phyloP scores from a whole-genome alignment of 768 basidiomycete species.

The Rhodotorula kratochvilovae region DNA sequence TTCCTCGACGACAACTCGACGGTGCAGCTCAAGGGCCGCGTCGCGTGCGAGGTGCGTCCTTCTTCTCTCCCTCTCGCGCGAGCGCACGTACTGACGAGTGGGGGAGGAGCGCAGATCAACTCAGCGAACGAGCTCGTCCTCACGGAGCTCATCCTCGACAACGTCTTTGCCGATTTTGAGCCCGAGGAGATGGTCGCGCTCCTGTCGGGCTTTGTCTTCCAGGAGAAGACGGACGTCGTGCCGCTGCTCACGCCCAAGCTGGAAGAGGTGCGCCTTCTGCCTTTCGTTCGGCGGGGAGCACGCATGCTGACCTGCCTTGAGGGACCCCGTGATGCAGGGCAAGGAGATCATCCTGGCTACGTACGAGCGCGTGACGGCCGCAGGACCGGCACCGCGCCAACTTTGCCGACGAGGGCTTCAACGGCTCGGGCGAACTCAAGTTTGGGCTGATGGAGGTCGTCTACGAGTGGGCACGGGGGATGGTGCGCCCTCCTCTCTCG shows the following conservation, averaged over 20 bases:
- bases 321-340: no score
- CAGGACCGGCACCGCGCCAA: constrained; percentile 76
- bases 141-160: constrained; percentile 94
- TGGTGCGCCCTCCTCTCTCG: constrained; percentile 58
- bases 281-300: neutral
- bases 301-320: neutral
- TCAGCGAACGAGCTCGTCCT: constrained; percentile 94
- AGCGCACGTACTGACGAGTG: neutral
- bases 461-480: constrained; percentile 98
- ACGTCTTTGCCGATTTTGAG: constrained; percentile 80
- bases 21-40: constrained; percentile 89
- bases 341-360: constrained; percentile 71
- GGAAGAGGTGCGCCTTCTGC: constrained; percentile 51
- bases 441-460: constrained; percentile 92
- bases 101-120: constrained; percentile 67
- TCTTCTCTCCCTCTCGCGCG: neutral
- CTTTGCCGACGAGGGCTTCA: constrained; percentile 53
- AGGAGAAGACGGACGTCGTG: constrained; percentile 91
- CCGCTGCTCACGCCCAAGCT: constrained; percentile 75
- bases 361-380: constrained; percentile 67
- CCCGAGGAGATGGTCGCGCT: constrained; percentile 95
- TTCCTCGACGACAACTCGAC: constrained; percentile 96
- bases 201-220: constrained; percentile 93
- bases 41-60: constrained; percentile 82
- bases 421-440: constrained; percentile 60